Conservation (phyloP, 2,329 filamentous ascomycete genomes). For the Saccharata proteae region DNA sequence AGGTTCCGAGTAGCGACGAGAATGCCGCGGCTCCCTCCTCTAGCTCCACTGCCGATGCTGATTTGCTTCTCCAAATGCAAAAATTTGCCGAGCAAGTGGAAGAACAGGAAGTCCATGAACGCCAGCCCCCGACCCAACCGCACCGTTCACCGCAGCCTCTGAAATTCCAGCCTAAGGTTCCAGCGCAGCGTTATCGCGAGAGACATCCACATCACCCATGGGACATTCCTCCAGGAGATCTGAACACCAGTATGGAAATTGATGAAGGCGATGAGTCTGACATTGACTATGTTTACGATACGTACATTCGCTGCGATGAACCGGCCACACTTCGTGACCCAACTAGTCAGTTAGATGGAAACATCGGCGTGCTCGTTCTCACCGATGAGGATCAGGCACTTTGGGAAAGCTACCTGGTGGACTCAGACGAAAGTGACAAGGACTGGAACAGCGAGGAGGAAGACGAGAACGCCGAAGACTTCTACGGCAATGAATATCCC, state of each 20-base stretch:
- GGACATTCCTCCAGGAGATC: conserved; percentile 1
- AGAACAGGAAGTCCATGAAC: conserved; percentile 11
- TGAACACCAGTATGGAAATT: conserved; percentile 16
- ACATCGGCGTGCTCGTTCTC: conserved; percentile 35
- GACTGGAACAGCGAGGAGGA: conserved; percentile 44
- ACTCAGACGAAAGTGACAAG: conserved; percentile 26
- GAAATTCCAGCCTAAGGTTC: conserved; percentile 24
- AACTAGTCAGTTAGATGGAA: conserved; percentile 17
- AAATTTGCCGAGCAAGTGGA: conserved; percentile 21
- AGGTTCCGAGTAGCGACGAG: conserved; percentile 8
- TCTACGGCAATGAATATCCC: conserved; percentile 69
- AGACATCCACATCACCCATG: conserved; percentile 16
- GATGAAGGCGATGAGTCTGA: conserved; percentile 31
- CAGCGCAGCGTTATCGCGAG: conserved; percentile 21
- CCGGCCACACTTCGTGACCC: too few species aligned
- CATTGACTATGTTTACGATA: conserved; percentile 49
- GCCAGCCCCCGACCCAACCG: not conserved
- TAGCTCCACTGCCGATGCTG: conserved; percentile 9
- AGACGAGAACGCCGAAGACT: conserved; percentile 59
- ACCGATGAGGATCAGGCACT: conserved; percentile 37
- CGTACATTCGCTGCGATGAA: conserved; percentile 41
- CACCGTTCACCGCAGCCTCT: conserved; percentile 12
- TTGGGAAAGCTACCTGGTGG: conserved; percentile 44
- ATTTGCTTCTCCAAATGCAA: conserved; percentile 20
- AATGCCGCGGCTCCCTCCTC: not conserved